These are phyloP conservation scores for Daldinia caldariorum DNA, from an alignment of 495 filamentous ascomycete species.

Conservation along the genomic window DNA sequence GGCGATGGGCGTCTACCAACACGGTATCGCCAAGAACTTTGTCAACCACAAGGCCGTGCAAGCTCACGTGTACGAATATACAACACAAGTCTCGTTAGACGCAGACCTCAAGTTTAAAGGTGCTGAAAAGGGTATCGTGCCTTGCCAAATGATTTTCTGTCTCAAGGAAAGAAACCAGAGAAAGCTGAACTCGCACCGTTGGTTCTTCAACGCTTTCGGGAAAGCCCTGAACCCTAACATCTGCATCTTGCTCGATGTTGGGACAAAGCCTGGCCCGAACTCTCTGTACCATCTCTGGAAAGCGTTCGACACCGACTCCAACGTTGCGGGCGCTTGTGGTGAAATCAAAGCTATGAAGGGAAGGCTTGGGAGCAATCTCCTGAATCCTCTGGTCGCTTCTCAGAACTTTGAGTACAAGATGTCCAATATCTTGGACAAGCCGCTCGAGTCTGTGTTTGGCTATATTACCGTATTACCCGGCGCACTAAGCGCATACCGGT, in stretches of 20 bases:
- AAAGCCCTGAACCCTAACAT: constrained; percentile 93
- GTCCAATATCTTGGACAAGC: constrained; percentile 99
- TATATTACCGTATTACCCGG: constrained; percentile 98
- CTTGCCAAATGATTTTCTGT: constrained; percentile 98
- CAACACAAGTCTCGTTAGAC: constrained; percentile 96
- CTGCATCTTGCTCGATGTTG: constrained; percentile 95
- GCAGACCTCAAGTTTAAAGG: constrained; percentile 97
- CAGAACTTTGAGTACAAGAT: constrained; percentile 99
- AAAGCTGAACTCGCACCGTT: constrained; percentile 98
- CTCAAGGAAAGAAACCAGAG: constrained; percentile 98
- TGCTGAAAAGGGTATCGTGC: constrained; percentile 98
- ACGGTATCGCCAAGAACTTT: constrained; percentile 97
- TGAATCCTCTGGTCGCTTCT: constrained; percentile 94
- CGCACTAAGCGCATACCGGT: constrained; percentile 93
- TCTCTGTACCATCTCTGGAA: constrained; percentile 99
- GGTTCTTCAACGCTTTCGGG: constrained; percentile 99
- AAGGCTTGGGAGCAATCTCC: constrained; percentile 77
- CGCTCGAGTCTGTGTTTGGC: constrained; percentile 94
- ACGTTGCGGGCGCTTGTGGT: constrained; percentile 93
- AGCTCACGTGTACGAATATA: constrained; percentile 98
- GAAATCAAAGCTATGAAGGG: constrained; percentile 98
- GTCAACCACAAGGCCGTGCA: constrained; percentile 88
- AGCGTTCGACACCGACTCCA: constrained; percentile 96
- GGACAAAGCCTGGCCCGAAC: constrained; percentile 85
- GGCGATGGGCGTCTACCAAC: constrained; percentile 98